These are phyloP conservation scores for Saccharomyces hybrid DNA, from an alignment of 1,139 yeast species.

Conservation along the genomic window DNA sequence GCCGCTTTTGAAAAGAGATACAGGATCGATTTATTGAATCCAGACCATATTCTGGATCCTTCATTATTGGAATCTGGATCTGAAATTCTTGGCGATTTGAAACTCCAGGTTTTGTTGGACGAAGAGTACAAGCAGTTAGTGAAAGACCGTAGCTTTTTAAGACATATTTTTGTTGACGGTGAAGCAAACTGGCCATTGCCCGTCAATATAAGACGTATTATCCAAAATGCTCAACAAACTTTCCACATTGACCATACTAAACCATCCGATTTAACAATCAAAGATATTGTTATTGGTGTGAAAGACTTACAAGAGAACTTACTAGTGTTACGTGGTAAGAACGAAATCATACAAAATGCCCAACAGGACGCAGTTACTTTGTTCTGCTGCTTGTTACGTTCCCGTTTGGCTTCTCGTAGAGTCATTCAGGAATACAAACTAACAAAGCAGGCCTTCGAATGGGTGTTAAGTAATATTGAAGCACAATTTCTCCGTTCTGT, in stretches of 20 bases:
- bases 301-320: constrained; percentile 58
- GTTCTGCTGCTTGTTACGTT: constrained; percentile 86
- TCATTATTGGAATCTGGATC: constrained; percentile 79
- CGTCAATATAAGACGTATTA: constrained; percentile 90
- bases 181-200: constrained; percentile 97
- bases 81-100: constrained; percentile 84
- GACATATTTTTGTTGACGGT: constrained; percentile 85
- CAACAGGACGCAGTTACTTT: constrained; percentile 86
- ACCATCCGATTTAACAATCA: constrained; percentile 82
- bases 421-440: constrained; percentile 85
- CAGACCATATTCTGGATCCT: constrained; percentile 55
- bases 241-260: constrained; percentile 88
- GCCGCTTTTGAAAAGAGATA: constrained; percentile 74
- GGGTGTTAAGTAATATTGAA: constrained; percentile 93
- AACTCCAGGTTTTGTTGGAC: constrained; percentile 72
- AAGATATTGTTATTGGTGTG: constrained; percentile 73
- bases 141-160: constrained; percentile 69
- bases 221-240: constrained; percentile 95
- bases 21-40: constrained; percentile 78
- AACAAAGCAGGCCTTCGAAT: constrained; percentile 79
- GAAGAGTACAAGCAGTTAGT: constrained; percentile 73
- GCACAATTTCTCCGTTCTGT: constrained; percentile 86
- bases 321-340: constrained; percentile 75
- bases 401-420: constrained; percentile 85
- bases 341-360: constrained; percentile 69